phyloP scores from a whole-genome alignment of 805 yeast genomes.

The Metschnikowia picachoensis region DNA sequence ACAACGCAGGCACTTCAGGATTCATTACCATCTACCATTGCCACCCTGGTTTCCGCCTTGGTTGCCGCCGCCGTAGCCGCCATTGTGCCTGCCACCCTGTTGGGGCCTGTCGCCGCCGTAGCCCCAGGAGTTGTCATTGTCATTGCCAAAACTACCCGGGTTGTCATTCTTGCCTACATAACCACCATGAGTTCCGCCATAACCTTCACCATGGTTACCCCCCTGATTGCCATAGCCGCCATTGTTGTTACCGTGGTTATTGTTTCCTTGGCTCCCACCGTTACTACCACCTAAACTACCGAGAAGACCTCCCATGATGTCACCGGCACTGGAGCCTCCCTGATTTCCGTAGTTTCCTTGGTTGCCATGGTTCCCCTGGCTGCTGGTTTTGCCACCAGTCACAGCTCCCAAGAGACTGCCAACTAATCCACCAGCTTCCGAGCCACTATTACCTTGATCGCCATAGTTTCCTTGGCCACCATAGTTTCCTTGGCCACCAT shows the following conservation, averaged over 20 bases:
- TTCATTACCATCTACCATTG: constrained; percentile 7
- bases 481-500: constrained; percentile 4
- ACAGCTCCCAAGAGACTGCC: constrained; percentile 22
- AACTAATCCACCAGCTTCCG: constrained; percentile 21
- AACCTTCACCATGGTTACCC: constrained; percentile 4
- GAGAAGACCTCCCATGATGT: constrained; percentile 22
- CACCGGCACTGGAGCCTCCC: constrained; percentile 17
- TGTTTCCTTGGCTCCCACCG: no score
- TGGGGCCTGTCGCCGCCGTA: constrained; percentile 7
- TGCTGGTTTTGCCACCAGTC: constrained; percentile 32
- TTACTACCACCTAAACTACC: constrained; percentile 15
- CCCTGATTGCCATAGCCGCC: neutral
- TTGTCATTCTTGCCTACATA: constrained; percentile 4
- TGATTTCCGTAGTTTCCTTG: constrained; percentile 18
- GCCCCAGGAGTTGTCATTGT: constrained; percentile 12
- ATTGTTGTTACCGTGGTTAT: neutral
- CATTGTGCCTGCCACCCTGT: constrained; percentile 4
- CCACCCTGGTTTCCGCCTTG: constrained; percentile 1
- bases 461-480: neutral
- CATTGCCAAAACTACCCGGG: neutral
- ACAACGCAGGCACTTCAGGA: no score
- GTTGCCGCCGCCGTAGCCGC: constrained; percentile 6
- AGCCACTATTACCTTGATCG: constrained; percentile 3
- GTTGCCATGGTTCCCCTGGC: constrained; percentile 16
- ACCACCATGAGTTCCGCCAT: constrained; percentile 1